Conservation (phyloP, 1,284 basidiomycete genomes). For the Kalmanozyma brasiliensis region DNA sequence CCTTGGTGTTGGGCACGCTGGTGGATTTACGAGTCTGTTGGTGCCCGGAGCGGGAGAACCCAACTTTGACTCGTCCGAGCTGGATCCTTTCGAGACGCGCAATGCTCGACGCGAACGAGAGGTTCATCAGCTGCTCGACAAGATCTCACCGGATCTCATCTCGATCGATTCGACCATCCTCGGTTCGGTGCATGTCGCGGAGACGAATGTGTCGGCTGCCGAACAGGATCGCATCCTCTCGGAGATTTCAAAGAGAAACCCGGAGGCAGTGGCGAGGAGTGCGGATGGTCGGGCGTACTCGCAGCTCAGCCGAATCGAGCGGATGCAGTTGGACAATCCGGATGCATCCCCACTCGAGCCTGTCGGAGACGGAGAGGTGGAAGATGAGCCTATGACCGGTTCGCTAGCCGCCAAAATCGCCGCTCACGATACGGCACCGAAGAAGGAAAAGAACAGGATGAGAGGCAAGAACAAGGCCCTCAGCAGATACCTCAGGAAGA, state of each 20-base stretch:
- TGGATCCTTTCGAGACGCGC: constrained; percentile 92
- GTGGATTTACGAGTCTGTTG: constrained; percentile 84
- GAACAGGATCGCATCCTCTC: constrained; percentile 70
- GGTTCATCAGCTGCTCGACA: constrained; percentile 88
- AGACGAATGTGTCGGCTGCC: constrained; percentile 78
- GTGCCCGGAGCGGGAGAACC: constrained; percentile 93
- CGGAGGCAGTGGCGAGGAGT: constrained; percentile 31
- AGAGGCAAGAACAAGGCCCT: constrained; percentile 61
- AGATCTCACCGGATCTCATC: constrained; percentile 95
- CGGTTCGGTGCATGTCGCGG: constrained; percentile 69
- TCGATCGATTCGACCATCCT: constrained; percentile 83
- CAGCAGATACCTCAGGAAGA: constrained; percentile 63
- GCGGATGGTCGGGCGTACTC: constrained; percentile 63
- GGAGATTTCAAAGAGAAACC: constrained; percentile 25
- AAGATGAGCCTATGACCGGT: constrained; percentile 1
- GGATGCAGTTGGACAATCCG: constrained; percentile 53
- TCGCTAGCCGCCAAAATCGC: constrained; percentile 33
- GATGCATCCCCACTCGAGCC: constrained; percentile 13
- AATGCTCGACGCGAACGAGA: constrained; percentile 87
- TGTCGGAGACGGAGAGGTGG: constrained; percentile 15
- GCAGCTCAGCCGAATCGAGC: constrained; percentile 56
- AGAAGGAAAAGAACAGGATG: constrained; percentile 58
- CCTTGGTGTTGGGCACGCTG: constrained; percentile 77
- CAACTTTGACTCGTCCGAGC: constrained; percentile 91
- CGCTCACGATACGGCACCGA: constrained; percentile 18